A percentile compares a stretch with the other conserved stretches of the same genome.
These are phyloP conservation scores for Fraxinus latifolia DNA, from an alignment of 305 asterid species.

Conservation along the genomic window DNA sequence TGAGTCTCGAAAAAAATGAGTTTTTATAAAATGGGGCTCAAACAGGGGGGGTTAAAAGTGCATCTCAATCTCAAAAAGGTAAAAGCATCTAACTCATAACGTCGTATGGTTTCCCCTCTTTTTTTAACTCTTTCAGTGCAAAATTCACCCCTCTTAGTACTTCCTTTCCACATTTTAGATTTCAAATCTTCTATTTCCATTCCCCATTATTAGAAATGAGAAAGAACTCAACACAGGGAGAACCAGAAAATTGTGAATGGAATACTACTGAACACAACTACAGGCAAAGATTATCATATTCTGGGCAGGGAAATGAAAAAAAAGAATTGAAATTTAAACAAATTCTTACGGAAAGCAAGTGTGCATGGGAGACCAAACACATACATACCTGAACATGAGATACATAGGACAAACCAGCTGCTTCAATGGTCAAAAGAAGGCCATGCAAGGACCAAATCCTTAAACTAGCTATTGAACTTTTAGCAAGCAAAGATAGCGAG, in stretches of 20 bases:
- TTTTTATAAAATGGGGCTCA: background rate
- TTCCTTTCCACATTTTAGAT: background rate
- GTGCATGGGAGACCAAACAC: conserved; percentile 8
- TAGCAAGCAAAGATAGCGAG: conserved; percentile 75
- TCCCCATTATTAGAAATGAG: background rate
- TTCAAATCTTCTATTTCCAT: background rate
- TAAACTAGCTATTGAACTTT: conserved; percentile 65
- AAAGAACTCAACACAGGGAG: background rate
- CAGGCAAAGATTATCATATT: conserved; percentile 17
- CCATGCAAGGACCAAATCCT: conserved; percentile 99
- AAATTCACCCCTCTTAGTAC: conserved; percentile 5
- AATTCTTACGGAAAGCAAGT: background rate
- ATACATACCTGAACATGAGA: conserved; percentile 93
- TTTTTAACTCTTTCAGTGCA: background rate
- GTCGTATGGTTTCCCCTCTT: background rate
- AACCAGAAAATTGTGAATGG: background rate
- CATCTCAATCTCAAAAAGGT: conserved; percentile 20
- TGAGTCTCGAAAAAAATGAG: background rate
- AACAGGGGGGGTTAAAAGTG: background rate
- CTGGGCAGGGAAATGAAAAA: conserved; percentile 5
- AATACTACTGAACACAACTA: conserved; percentile 18
- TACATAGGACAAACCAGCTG: conserved; percentile 93
- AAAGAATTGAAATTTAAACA: conserved; percentile 1
- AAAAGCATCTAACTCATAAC: conserved; percentile 4
- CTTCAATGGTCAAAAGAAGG: conserved; percentile 95